phyloP scores from a whole-genome alignment of 2,329 filamentous ascomycete species.

The Hyphodiscus sp. region DNA sequence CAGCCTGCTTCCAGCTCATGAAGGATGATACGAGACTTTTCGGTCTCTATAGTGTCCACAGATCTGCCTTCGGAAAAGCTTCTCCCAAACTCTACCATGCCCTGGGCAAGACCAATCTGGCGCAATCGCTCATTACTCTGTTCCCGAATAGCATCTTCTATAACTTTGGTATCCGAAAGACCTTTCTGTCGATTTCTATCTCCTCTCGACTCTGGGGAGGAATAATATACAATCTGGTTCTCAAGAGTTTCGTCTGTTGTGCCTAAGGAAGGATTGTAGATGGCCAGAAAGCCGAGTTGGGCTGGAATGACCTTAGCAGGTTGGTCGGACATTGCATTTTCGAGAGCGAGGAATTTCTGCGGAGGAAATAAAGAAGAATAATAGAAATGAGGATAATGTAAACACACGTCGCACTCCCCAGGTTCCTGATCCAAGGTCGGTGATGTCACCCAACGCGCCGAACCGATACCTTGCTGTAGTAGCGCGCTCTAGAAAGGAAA shows the following conservation, averaged over 20 bases:
- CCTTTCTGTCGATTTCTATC: background rate
- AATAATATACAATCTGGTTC: slow-evolving; percentile 89
- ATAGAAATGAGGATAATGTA: background rate
- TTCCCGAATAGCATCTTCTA: slow-evolving; percentile 40
- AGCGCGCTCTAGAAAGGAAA: no score
- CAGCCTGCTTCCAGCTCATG: slow-evolving; percentile 84
- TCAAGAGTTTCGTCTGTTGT: slow-evolving; percentile 51
- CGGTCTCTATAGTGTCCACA: slow-evolving; percentile 84
- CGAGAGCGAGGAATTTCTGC: background rate
- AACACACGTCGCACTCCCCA: no score
- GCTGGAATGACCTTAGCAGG: slow-evolving; percentile 49
- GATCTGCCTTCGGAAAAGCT: slow-evolving; percentile 74
- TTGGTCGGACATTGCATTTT: slow-evolving; percentile 25
- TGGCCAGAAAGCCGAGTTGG: slow-evolving; percentile 82
- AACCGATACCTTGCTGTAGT: no score
- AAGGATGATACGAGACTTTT: slow-evolving; percentile 77
- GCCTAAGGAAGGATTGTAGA: slow-evolving; percentile 86
- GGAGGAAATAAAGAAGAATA: background rate
- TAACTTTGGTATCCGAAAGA: slow-evolving; percentile 15
- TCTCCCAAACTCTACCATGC: slow-evolving; percentile 88
- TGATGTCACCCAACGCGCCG: no score
- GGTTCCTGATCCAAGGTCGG: no score
- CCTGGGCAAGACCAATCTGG: slow-evolving; percentile 92
- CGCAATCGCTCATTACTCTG: slow-evolving; percentile 80
- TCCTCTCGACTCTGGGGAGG: slow-evolving; percentile 24